Conservation (phyloP, 352 stramenopile species). For the Phytophthora brassicae region DNA sequence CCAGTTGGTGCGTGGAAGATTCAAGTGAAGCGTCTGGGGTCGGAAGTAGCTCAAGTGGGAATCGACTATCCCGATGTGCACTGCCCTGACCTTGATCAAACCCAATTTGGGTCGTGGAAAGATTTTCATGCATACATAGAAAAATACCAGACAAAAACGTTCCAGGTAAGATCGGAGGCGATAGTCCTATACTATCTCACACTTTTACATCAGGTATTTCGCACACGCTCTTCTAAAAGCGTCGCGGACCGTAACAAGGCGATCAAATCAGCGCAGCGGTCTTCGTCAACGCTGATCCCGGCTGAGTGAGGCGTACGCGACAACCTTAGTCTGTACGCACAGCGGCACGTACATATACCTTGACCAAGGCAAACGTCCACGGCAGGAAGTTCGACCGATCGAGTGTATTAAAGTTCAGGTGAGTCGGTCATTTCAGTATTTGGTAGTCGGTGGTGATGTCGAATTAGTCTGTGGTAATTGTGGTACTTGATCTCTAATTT, state of each 20-base stretch:
- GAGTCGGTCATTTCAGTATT: neutral
- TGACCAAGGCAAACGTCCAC: neutral
- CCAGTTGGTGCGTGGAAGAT: neutral
- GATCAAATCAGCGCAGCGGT: neutral
- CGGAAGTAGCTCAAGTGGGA: neutral
- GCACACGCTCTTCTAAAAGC: neutral
- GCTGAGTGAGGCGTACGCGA: neutral
- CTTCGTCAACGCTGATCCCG: too few species aligned
- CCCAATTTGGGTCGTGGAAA: neutral
- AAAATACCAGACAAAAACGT: neutral
- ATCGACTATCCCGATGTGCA: too few species aligned
- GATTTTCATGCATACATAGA: neutral
- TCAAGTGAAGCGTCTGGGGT: neutral
- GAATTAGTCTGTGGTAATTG: neutral
- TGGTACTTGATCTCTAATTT: neutral
- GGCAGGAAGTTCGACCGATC: neutral
- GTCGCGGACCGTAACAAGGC: neutral
- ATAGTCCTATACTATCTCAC: neutral
- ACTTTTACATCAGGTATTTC: neutral
- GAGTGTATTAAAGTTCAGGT: neutral
- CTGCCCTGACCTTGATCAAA: neutral
- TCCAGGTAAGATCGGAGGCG: neutral
- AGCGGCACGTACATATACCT: neutral
- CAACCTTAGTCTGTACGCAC: neutral
- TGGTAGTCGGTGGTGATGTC: neutral